Conservation (phyloP, 345 rosid species). For the Leavenworthia alabamica region DNA sequence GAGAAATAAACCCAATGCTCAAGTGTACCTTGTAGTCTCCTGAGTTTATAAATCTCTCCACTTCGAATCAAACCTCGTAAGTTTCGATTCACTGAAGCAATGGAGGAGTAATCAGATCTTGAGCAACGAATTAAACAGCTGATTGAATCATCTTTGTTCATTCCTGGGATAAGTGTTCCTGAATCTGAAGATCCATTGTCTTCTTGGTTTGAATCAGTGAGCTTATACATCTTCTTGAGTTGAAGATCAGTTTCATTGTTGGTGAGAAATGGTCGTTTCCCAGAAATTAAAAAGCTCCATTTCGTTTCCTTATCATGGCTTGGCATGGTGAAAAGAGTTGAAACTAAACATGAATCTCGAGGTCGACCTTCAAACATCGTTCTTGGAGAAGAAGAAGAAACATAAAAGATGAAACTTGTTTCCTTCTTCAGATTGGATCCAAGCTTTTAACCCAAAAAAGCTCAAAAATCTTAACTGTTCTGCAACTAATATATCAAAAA, state of each 20-base stretch:
- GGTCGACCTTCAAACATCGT: constrained; percentile 29
- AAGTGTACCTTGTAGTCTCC: constrained; percentile 39
- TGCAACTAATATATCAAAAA: background rate
- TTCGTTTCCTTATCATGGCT: constrained; percentile 19
- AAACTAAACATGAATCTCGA: constrained; percentile 34
- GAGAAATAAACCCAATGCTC: constrained; percentile 88
- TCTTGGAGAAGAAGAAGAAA: background rate
- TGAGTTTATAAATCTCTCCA: constrained; percentile 49
- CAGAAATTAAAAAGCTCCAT: constrained; percentile 20
- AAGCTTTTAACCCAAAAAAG: background rate
- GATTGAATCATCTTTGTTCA: constrained; percentile 58
- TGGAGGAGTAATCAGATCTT: constrained; percentile 49
- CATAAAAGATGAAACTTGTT: constrained; percentile 3
- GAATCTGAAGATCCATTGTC: constrained; percentile 35
- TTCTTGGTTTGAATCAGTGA: background rate
- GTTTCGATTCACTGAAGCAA: constrained; percentile 38
- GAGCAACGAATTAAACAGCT: constrained; percentile 59
- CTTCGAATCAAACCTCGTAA: constrained; percentile 38
- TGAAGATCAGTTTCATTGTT: constrained; percentile 13
- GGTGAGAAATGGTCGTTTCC: constrained; percentile 23
- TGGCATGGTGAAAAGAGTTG: constrained; percentile 27
- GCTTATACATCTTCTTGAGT: constrained; percentile 19
- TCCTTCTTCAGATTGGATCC: constrained; percentile 16
- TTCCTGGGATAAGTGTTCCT: constrained; percentile 44
- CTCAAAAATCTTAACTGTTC: background rate